Base-by-base conservation (phyloP, 2,329 filamentous ascomycete genomes). In the Botrytis squamosa region DNA sequence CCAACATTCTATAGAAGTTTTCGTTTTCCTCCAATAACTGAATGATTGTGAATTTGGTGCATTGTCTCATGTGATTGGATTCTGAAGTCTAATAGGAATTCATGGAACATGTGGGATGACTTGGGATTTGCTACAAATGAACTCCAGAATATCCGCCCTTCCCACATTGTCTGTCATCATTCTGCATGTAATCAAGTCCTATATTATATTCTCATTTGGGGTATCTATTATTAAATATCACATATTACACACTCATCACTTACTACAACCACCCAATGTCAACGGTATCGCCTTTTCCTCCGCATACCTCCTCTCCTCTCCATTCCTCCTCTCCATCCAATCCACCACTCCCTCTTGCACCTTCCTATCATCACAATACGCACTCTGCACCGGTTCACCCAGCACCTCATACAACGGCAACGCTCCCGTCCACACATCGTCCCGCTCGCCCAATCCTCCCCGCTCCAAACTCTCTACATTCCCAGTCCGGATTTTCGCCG, bases 391-490 rank as follows among this genome's bases (percentile, higher is more conserved):
- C 38, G 62, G 62, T 6, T 49, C 8, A 4, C 46, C 62, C 46
- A 66, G 22, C 2, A 72, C 70, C 22, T 73, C 64, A 49, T 62
- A 67, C 33, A 68, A 33, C 46, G 71, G 62, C 29, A 72, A 36
- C 49, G 63, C 71, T 77, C 25, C 65, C 73, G 7, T 78, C 78
- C n/a, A 82, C 83, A 73, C 5, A 74, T 85, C 14, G 77, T 80
- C 57, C 46, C 70, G 16, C 29, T 73, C 64, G 1, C 70, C 70
- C 4, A 64, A 38, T 12, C 71, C 70, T 29, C 16, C 29, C 64
- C 29, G 71, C 66, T 46, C 66, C 60, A 40, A 74, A 52, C 7
- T 52, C 62, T 38, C 66, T 68, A 74, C 66, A 68, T 72, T 74
- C 12, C 55, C 71, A 1, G 73, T 64, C 16, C 73, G 44, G 22